Evolutionary conservation across 2,329 filamentous ascomycete genomes (phyloP).

Genomic region (Cercospora canescens): DNA sequence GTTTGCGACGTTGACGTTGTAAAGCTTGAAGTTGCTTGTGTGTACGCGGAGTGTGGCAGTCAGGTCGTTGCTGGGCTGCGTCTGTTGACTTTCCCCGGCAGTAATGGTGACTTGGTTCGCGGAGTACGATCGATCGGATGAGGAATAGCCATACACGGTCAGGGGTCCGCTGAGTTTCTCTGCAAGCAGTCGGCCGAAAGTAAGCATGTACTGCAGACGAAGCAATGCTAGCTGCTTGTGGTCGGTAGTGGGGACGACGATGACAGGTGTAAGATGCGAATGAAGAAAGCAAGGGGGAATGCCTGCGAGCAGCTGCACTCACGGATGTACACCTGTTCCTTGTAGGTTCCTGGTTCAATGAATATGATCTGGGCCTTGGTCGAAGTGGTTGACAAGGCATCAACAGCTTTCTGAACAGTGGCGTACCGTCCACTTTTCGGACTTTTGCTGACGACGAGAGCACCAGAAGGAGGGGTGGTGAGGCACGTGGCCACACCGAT

Average conservation of each 20-base stretch:
- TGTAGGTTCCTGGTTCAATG: constrained; percentile 61
- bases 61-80: constrained; percentile 54
- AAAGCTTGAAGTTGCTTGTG: constrained; percentile 57
- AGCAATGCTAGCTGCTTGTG: no score
- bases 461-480: constrained; percentile 51
- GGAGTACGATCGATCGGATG: constrained; percentile 52
- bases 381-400: constrained; percentile 56
- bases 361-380: constrained; percentile 60
- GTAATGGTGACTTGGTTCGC: constrained; percentile 61
- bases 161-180: constrained; percentile 47
- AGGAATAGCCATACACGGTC: constrained; percentile 61
- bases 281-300: background rate
- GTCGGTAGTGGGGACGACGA: no score
- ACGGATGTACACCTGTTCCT: constrained; percentile 59
- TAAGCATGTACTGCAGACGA: background rate
- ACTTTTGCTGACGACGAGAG: constrained; percentile 48
- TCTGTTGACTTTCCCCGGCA: constrained; percentile 48
- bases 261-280: background rate
- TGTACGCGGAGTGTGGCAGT: constrained; percentile 53
- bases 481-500: constrained; percentile 28
- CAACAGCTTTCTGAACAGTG: constrained; percentile 58
- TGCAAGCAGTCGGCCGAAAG: background rate
- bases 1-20: constrained; percentile 63
- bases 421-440: constrained; percentile 43
- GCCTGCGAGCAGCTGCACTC: constrained; percentile 10